phyloP scores from a whole-genome alignment of 768 basidiomycete genomes.

The Paxillus rubicundulus region DNA sequence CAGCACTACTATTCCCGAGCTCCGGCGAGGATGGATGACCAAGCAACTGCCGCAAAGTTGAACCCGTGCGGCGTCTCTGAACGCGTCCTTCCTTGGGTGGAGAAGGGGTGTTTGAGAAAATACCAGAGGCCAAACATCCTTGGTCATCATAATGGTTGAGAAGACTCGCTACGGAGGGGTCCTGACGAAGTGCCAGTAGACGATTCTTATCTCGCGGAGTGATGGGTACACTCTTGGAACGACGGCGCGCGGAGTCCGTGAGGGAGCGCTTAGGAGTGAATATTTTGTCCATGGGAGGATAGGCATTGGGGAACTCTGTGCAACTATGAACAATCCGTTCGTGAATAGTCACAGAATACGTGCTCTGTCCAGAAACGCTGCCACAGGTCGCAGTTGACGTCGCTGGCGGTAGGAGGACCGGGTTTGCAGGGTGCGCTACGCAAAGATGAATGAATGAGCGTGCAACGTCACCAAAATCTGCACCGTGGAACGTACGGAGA shows the following conservation, averaged over 20 bases:
- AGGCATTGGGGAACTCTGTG: conserved; percentile 66
- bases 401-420: conserved; percentile 46
- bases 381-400: conserved; percentile 53
- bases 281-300: conserved; percentile 38
- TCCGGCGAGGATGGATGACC: conserved; percentile 45
- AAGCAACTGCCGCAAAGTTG: conserved; percentile 71
- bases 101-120: conserved; percentile 61
- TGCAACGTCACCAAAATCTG: not conserved
- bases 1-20: conserved; percentile 38
- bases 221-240: conserved; percentile 35
- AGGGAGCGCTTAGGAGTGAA: conserved; percentile 27
- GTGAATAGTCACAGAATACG: conserved; percentile 73
- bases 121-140: conserved; percentile 56
- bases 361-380: conserved; percentile 53
- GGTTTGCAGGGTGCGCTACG: conserved; percentile 67
- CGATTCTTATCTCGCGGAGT: conserved; percentile 50
- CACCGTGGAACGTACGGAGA: conserved; percentile 53
- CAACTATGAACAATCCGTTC: conserved; percentile 56
- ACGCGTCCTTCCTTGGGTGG: conserved; percentile 39
- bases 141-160: conserved; percentile 72
- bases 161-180: conserved; percentile 76
- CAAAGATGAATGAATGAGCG: not conserved
- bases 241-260: conserved; percentile 27
- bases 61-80: conserved; percentile 61
- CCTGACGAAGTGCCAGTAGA: conserved; percentile 59